Evolutionary conservation across 1,139 yeast species (phyloP).

Genomic region (Candida freyschussii): DNA sequence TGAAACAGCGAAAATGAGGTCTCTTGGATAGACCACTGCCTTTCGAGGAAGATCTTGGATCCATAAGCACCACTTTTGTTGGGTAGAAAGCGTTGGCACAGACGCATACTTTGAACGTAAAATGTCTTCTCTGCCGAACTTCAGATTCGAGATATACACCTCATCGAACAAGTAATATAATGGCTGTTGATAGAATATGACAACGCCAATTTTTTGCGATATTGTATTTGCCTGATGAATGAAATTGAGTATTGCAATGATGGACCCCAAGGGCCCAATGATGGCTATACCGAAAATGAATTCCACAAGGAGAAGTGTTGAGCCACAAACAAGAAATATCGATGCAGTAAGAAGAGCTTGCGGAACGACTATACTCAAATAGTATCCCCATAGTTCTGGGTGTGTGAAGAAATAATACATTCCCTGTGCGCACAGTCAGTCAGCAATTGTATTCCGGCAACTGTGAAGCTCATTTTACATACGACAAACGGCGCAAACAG

Average conservation of each 20-base stretch:
- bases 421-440: too few species aligned
- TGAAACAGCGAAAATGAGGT: constrained; percentile 1
- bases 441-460: too few species aligned
- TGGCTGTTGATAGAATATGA: constrained; percentile 7
- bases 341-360: constrained; percentile 5
- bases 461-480: too few species aligned
- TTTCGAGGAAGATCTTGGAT: constrained; percentile 6
- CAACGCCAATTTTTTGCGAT: constrained; percentile 8
- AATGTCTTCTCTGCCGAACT: constrained; percentile 3
- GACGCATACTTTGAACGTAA: constrained; percentile 5
- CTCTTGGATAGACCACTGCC: constrained; percentile 4
- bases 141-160: constrained; percentile 2
- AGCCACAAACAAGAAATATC: constrained; percentile 3
- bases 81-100: background rate
- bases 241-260: constrained; percentile 6
- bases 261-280: constrained; percentile 9
- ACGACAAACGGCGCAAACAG: too few species aligned
- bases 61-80: background rate
- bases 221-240: constrained; percentile 8
- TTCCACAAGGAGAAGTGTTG: constrained; percentile 5
- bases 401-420: constrained; percentile 2
- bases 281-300: constrained; percentile 5
- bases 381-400: constrained; percentile 11
- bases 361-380: constrained; percentile 7
- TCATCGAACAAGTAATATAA: constrained; percentile 10